Base-by-base conservation (phyloP, 2,329 filamentous ascomycete species). In the Colletotrichum coccodes region DNA sequence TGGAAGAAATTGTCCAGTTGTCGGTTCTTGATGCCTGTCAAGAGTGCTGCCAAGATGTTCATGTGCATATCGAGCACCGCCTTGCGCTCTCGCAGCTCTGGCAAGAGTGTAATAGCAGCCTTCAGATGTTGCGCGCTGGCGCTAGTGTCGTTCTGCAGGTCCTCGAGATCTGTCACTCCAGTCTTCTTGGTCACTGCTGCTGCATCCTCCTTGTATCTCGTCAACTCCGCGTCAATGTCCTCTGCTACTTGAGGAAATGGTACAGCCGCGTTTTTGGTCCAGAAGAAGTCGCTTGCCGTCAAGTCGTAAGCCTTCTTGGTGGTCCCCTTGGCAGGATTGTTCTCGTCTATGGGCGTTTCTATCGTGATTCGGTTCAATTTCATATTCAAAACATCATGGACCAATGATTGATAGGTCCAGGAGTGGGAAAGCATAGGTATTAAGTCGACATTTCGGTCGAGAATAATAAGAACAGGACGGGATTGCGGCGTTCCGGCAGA, bases 341-440 rank as follows among this genome's bases (percentile, higher is more conserved):
- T 86, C 71, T 97, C 93, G 71, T 98, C 95, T 9, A 91, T 84
- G 6, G 93, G 91, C 0, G 92, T 90, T 77, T 97, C 94, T 50
- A 99, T 92, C 1, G 94, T 98, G 73, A 99, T 98, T 40, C 95
- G 92, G 78, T 98, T 99, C 44, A 98, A 87, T 76, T 85, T 85
- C 83, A 86, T 84, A 71, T 82, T 82, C 59, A 87, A 82, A 18
- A 88, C 83, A 71, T 88, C 89, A 73, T 90, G 92, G 18, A 97
- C 93, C 12, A 97, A 84, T 8, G 93, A 96, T 79, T 97, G 94
- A 75, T 97, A 90, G 9, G 87, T 87, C 86, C 86, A 88, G 23
- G 95, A 98, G 81, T 99, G 96, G 16, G 95, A 98, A n/a, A 99
- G 87, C 96, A 99, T 98, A 3, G 96, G 95, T 72, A 97, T 94